These are phyloP conservation scores for Lactuca sativa DNA, from an alignment of 129 eudicot genomes.

Conservation along the genomic window DNA sequence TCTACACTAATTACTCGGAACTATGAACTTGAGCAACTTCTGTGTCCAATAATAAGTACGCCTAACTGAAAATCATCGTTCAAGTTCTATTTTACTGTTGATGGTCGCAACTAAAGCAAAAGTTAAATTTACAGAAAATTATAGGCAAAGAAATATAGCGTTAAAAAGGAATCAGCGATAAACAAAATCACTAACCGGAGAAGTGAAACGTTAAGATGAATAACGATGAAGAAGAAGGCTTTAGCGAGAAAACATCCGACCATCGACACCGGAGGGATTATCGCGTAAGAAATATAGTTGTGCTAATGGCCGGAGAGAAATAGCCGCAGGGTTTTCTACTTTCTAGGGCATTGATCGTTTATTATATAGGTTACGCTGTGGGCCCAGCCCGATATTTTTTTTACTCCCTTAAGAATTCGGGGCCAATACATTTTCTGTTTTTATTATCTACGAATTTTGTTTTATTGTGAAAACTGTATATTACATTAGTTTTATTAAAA, in stretches of 20 bases:
- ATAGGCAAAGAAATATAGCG: not conserved
- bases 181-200: not conserved
- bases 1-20: not conserved
- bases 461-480: no score
- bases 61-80: not conserved
- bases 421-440: not conserved
- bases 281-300: not conserved
- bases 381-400: constrained; percentile 10
- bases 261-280: constrained; percentile 1
- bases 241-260: not conserved
- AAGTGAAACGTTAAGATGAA: not conserved
- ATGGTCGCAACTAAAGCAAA: not conserved
- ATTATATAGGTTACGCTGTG: constrained; percentile 14
- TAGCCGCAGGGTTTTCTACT: not conserved
- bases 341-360: not conserved
- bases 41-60: not conserved
- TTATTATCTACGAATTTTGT: no score
- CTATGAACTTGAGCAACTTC: no score
- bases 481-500: no score
- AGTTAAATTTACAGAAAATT: not conserved
- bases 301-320: not conserved
- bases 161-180: not conserved
- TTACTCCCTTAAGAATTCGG: not conserved
- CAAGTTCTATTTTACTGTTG: not conserved
- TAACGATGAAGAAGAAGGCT: not conserved